Conservation (phyloP, 345 rosid genomes). For the Kandelia obovata region DNA sequence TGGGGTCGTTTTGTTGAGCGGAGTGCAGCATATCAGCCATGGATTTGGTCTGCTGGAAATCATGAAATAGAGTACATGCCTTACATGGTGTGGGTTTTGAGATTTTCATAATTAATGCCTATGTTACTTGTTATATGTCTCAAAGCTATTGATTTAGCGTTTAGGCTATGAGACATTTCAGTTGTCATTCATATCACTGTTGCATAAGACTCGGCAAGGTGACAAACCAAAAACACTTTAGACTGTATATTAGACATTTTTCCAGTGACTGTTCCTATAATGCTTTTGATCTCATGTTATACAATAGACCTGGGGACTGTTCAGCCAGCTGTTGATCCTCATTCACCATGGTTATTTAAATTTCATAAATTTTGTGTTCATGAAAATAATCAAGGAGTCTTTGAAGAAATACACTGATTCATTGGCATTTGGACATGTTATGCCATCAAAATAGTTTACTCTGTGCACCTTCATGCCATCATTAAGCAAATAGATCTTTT, state of each 20-base stretch:
- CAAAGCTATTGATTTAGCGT: no score
- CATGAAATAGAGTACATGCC: constrained; percentile 93
- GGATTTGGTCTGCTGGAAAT: constrained; percentile 95
- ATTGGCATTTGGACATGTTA: no score
- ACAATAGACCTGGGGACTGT: background rate
- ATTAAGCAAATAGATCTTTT: no score
- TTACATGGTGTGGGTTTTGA: constrained; percentile 57
- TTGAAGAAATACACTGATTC: no score
- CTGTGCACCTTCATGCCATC: no score
- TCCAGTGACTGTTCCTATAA: background rate
- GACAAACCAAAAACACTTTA: background rate
- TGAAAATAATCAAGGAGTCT: no score
- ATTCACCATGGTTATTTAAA: no score
- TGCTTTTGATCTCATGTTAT: background rate
- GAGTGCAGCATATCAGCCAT: constrained; percentile 90
- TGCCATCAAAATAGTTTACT: no score
- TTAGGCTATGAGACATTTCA: no score
- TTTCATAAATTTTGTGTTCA: no score
- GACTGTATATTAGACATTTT: background rate
- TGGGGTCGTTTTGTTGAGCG: constrained; percentile 91
- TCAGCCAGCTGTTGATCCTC: no score
- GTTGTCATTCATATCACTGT: background rate
- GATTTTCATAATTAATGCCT: background rate
- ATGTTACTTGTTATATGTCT: no score
- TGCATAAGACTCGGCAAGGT: background rate